phyloP scores from a whole-genome alignment of 495 filamentous ascomycete genomes.

The Aspergillus steynii region DNA sequence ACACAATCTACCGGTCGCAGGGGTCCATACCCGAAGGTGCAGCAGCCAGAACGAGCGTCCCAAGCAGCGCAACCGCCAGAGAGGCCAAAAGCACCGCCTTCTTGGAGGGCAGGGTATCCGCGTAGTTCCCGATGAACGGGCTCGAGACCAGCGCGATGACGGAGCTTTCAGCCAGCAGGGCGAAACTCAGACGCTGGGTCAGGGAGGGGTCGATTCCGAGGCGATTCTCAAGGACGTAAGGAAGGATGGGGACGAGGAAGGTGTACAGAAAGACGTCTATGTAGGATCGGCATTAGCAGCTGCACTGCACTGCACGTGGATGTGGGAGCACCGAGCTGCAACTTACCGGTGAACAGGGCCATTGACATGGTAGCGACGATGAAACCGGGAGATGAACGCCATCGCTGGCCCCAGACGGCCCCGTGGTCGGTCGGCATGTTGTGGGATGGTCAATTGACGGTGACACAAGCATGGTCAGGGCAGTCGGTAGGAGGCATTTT shows the following conservation, averaged over 20 bases:
- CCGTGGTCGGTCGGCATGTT: not conserved
- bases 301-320: too few species aligned
- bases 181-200: conserved; percentile 26
- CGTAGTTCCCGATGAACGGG: conserved; percentile 25
- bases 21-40: conserved; percentile 17
- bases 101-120: conserved; percentile 19
- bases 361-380: conserved; percentile 26
- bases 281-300: not conserved
- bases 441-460: not conserved
- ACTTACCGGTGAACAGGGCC: conserved; percentile 23
- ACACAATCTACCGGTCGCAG: not conserved
- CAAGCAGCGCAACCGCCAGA: conserved; percentile 16
- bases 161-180: conserved; percentile 23
- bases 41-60: conserved; percentile 15
- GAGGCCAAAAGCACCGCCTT: conserved; percentile 14
- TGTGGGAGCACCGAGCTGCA: not conserved
- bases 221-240: conserved; percentile 29
- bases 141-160: conserved; percentile 22
- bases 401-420: conserved; percentile 17
- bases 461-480: too few species aligned
- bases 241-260: conserved; percentile 32
- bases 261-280: conserved; percentile 31
- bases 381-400: conserved; percentile 28
- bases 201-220: conserved; percentile 20
- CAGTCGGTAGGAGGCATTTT: too few species aligned